phyloP scores from a whole-genome alignment of 2,329 filamentous ascomycete genomes.

The Colletotrichum sp. region DNA sequence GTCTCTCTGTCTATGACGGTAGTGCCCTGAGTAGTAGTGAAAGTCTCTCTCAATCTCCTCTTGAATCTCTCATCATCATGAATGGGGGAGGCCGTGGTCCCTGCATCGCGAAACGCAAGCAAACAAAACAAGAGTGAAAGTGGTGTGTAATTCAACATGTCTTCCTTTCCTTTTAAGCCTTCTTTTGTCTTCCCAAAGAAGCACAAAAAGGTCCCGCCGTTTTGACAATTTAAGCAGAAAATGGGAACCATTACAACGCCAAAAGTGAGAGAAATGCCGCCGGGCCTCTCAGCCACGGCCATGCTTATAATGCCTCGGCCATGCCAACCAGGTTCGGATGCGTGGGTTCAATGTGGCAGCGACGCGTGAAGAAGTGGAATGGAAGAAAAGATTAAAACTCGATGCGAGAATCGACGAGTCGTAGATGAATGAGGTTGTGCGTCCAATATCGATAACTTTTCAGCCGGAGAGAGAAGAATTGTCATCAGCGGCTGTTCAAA shows the following conservation, averaged over 20 bases:
- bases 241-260: conserved; percentile 5
- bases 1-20: conserved; percentile 23
- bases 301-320: conserved; percentile 9
- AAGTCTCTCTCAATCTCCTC: conserved; percentile 19
- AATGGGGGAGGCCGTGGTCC: conserved; percentile 19
- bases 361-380: not conserved
- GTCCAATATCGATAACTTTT: not conserved
- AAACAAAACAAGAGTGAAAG: conserved; percentile 10
- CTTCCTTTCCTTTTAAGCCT: conserved; percentile 9
- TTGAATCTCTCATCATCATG: conserved; percentile 21
- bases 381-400: not conserved
- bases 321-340: not conserved
- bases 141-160: conserved; percentile 6
- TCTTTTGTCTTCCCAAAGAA: conserved; percentile 19
- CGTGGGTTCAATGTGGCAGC: not conserved
- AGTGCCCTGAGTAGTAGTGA: conserved; percentile 20
- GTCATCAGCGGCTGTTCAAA: conserved; percentile 62
- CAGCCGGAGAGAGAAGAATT: not conserved
- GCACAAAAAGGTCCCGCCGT: conserved; percentile 16
- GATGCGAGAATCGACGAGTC: not conserved
- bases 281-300: not conserved
- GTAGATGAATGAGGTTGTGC: not conserved
- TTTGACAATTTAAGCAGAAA: conserved; percentile 14
- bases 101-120: conserved; percentile 27
- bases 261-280: conserved; percentile 1